phyloP scores from a whole-genome alignment of 208 protist species.

The Leishmania mexicana region DNA sequence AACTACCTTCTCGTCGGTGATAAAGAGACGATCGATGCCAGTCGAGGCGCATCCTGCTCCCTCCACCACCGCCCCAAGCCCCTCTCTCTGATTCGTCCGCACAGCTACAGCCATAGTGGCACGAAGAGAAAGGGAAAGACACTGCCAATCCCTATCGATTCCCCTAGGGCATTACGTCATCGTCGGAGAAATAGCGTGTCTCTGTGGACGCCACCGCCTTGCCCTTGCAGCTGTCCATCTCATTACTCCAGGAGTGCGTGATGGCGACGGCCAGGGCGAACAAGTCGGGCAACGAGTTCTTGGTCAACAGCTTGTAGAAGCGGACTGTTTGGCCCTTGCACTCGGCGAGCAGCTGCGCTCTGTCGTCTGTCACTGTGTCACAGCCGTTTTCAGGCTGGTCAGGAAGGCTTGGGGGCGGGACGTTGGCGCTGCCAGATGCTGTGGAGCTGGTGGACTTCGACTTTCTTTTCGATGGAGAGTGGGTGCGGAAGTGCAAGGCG shows the following conservation, averaged over 20 bases:
- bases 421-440: background rate
- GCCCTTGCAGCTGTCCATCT: slow-evolving; percentile 13
- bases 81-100: background rate
- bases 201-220: background rate
- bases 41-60: background rate
- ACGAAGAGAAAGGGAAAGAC: background rate
- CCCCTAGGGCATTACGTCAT: slow-evolving; percentile 2
- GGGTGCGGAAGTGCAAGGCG: slow-evolving; percentile 6
- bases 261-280: slow-evolving; percentile 59
- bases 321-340: slow-evolving; percentile 46
- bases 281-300: slow-evolving; percentile 36
- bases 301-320: slow-evolving; percentile 44
- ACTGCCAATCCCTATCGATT: background rate
- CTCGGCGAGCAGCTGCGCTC: slow-evolving; percentile 38
- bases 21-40: background rate
- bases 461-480: slow-evolving; percentile 7
- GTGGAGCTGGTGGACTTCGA: background rate
- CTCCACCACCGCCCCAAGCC: background rate
- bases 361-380: background rate
- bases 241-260: slow-evolving; percentile 47
- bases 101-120: background rate
- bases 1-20: background rate
- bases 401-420: background rate
- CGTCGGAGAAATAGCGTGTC: slow-evolving; percentile 7
- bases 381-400: background rate